phyloP scores from a whole-genome alignment of 1,284 basidiomycete species.

The Waitea zeae region DNA sequence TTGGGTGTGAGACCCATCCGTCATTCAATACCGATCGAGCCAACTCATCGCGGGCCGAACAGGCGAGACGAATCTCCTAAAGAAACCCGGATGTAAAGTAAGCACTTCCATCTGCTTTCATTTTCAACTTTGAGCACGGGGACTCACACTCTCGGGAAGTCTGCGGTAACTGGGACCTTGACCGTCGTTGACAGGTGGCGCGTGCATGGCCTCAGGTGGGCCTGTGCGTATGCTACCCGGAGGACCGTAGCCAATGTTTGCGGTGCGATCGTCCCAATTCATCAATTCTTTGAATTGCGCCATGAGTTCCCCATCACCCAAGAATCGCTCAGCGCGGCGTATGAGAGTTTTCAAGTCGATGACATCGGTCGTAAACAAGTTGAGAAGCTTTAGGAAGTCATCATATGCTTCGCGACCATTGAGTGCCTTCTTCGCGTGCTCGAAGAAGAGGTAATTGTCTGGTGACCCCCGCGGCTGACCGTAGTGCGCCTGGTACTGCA shows the following conservation, averaged over 20 bases:
- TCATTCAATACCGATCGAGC: constrained; percentile 96
- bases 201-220: constrained; percentile 44
- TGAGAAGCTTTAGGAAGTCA: constrained; percentile 73
- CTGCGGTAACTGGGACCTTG: constrained; percentile 84
- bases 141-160: constrained; percentile 69
- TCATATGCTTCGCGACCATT: constrained; percentile 64
- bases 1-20: constrained; percentile 93
- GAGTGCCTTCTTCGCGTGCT: constrained; percentile 68
- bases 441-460: constrained; percentile 91
- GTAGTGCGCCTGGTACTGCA: not conserved
- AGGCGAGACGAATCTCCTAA: constrained; percentile 80
- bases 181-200: constrained; percentile 54
- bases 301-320: constrained; percentile 71
- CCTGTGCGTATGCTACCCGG: constrained; percentile 59
- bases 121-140: constrained; percentile 4
- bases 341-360: constrained; percentile 78
- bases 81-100: too few species aligned
- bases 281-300: constrained; percentile 79
- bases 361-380: constrained; percentile 74
- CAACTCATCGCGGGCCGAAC: constrained; percentile 89
- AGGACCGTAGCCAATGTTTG: constrained; percentile 57
- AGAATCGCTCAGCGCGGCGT: constrained; percentile 64
- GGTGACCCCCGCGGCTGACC: constrained; percentile 25
- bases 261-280: constrained; percentile 55
- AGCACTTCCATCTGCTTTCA: constrained; percentile 5